These are phyloP conservation scores for Colletotrichum magnum DNA, from an alignment of 2,329 filamentous ascomycete genomes.

Conservation along the genomic window DNA sequence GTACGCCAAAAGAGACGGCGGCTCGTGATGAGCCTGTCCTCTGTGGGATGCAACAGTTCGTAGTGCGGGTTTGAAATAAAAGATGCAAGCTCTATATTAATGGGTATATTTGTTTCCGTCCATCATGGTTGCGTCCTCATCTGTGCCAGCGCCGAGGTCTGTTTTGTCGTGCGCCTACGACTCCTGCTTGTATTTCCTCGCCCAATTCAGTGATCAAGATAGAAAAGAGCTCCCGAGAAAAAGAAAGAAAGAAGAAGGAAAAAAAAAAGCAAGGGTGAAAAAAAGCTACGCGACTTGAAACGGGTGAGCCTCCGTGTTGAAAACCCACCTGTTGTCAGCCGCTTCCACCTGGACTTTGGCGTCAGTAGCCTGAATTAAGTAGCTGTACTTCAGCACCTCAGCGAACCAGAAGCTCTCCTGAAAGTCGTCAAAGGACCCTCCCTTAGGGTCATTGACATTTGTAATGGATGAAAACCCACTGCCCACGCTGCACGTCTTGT, in stretches of 20 bases:
- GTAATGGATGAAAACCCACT: slow-evolving; percentile 77
- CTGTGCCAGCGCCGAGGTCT: no score
- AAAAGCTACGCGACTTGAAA: slow-evolving; percentile 44
- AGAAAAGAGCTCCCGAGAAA: no score
- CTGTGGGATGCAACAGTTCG: no score
- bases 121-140: no score
- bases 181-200: background rate
- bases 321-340: slow-evolving; percentile 61
- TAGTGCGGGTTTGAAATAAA: no score
- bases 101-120: no score
- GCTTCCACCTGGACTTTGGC: slow-evolving; percentile 68
- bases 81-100: no score
- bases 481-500: slow-evolving; percentile 71
- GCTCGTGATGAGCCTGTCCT: slow-evolving; percentile 50
- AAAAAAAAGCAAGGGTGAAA: no score
- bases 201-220: background rate
- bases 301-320: slow-evolving; percentile 65
- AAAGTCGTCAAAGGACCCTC: slow-evolving; percentile 75
- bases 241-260: no score
- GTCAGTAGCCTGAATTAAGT: slow-evolving; percentile 77
- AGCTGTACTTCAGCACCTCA: slow-evolving; percentile 88
- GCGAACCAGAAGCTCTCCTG: slow-evolving; percentile 93
- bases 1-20: slow-evolving; percentile 69
- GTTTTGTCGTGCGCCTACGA: no score
- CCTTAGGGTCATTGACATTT: slow-evolving; percentile 75